These are phyloP conservation scores for Phoenix roebelenii DNA, from an alignment of 176 grass and related monocot genomes.

Conservation along the genomic window DNA sequence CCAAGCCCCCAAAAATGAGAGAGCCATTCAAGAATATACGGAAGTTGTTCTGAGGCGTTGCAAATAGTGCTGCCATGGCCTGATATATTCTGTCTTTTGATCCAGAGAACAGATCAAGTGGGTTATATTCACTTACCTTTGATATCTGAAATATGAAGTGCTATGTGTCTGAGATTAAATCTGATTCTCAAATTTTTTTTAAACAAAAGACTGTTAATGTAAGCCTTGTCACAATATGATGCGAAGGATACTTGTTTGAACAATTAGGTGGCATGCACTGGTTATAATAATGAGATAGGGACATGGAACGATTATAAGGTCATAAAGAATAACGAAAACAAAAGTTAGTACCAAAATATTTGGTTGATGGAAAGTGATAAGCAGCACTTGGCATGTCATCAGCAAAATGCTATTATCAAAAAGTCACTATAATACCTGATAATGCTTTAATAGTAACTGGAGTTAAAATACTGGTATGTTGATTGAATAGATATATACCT, in stretches of 20 bases:
- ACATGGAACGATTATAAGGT: not conserved
- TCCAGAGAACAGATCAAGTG: conserved; percentile 81
- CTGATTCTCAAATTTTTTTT: too few species aligned
- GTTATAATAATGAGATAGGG: too few species aligned
- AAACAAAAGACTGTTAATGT: too few species aligned
- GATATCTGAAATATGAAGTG: conserved; percentile 47
- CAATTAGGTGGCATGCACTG: too few species aligned
- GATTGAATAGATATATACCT: conserved; percentile 32
- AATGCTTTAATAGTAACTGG: not conserved
- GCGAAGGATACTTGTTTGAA: too few species aligned
- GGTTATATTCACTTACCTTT: conserved; percentile 61
- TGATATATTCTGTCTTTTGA: conserved; percentile 74
- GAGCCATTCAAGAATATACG: conserved; percentile 73
- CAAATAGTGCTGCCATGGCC: conserved; percentile 61
- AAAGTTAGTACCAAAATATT: conserved; percentile 2
- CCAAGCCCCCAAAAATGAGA: conserved; percentile 72
- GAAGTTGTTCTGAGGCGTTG: conserved; percentile 78
- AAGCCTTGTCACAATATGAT: too few species aligned
- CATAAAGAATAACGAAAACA: conserved; percentile 13
- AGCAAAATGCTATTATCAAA: not conserved
- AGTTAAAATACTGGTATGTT: too few species aligned
- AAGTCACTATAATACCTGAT: conserved; percentile 5
- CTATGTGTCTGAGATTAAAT: not conserved
- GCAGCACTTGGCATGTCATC: too few species aligned
- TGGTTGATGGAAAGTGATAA: too few species aligned